Base-by-base conservation (phyloP, 2,329 filamentous ascomycete genomes). In the Verticillium tricorpus region DNA sequence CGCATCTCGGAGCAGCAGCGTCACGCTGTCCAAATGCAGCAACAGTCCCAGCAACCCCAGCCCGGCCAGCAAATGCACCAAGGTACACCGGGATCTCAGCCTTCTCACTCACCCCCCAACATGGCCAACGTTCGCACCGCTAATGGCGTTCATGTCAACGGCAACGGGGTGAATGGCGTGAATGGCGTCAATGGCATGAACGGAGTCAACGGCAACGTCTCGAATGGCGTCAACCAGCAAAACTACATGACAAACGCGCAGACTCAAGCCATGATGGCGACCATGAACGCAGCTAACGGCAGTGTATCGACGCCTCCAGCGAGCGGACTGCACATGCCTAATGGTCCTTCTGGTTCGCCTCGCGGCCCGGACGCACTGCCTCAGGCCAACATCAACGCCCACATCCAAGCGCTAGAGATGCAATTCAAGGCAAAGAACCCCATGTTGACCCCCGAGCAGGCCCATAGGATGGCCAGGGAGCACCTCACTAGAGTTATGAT, bases 1-100 rank as follows among this genome's bases (percentile, higher is more conserved):
- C 84, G 86, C 54, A 86, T 91, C 52, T 82, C 89, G 12, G 87
- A 90, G 68, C 85, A 88, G 68, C 86, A 89, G 68, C 80, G 85
- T 15, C 80, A 77, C 45, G 78, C 78, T 14, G 78, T 82, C 3
- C 79, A 83, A 63, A 75, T 80, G 68, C 73, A 77, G 52, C 69
- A 70, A 35, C 73, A 71, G n/a, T 73, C 72, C n/a, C 73, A 66
- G 19, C 77, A 79, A 66, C 45, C 45, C 19, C 81, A 80, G 66
- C 45, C 45, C 3, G 73, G 68, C 1, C 72, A 70, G 54, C 69
- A 70, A 54, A 66, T 72, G 59, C 68, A 71, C 19, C 73, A 59
- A 35, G 63, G 68, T 56, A 75, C 63, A 62, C 60, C 67, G 62
- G 67, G 71, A 64, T 59, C 74, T 65, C 70, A 78, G n/a, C 58